Evolutionary conservation across 129 eudicot species (phyloP).

Genomic region (Centella asiatica): DNA sequence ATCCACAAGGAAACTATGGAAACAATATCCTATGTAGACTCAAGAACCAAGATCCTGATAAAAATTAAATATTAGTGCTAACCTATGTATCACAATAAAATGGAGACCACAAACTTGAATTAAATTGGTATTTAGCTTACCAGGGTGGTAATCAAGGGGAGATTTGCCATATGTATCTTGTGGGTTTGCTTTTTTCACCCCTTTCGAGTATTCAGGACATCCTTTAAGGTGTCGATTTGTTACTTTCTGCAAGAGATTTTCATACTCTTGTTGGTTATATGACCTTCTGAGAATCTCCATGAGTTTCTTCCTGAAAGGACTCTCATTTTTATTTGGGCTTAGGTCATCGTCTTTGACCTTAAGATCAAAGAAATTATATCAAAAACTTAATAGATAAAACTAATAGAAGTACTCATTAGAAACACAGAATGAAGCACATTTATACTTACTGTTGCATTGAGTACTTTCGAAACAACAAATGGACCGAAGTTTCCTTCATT

Average conservation of each 20-base stretch:
- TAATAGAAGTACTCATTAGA: not conserved
- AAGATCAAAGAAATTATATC: not conserved
- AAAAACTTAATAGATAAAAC: not conserved
- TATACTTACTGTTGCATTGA: not conserved
- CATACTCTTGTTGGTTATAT: constrained; percentile 1
- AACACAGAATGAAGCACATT: not conserved
- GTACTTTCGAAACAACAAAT: constrained; percentile 6
- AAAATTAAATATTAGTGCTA: no score
- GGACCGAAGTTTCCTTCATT: not conserved
- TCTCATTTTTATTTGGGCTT: not conserved
- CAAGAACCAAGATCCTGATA: not conserved
- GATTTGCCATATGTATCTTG: constrained; percentile 5
- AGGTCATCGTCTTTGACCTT: not conserved
- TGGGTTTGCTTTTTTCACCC: not conserved
- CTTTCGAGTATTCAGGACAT: not conserved
- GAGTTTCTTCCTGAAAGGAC: not conserved
- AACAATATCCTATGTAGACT: not conserved
- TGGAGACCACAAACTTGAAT: not conserved
- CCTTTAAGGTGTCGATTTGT: not conserved
- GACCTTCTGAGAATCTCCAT: constrained; percentile 8
- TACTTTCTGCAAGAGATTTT: not conserved
- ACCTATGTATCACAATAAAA: not conserved
- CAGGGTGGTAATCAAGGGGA: constrained; percentile 10
- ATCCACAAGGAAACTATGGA: no score
- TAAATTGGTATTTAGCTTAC: not conserved